phyloP scores from a whole-genome alignment of 1,139 yeast species.

The Saccharomycopsis hybrid region DNA sequence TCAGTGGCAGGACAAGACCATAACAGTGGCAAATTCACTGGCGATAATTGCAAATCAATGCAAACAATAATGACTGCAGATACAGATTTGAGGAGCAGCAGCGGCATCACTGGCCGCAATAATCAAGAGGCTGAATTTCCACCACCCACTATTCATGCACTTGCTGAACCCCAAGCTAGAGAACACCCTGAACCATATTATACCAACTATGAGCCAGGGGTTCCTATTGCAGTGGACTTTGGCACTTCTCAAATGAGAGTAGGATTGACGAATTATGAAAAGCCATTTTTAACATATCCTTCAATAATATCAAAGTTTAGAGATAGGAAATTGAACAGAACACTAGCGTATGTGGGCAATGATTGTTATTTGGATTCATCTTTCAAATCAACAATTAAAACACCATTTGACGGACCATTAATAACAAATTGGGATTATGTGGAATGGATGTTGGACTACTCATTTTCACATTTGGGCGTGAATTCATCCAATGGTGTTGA shows the following conservation, averaged over 20 bases:
- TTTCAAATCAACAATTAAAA: constrained; percentile 58
- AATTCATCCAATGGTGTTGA: constrained; percentile 48
- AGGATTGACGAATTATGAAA: constrained; percentile 51
- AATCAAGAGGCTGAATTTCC: constrained; percentile 25
- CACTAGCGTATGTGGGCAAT: constrained; percentile 73
- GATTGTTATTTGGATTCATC: constrained; percentile 71
- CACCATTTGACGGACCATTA: constrained; percentile 84
- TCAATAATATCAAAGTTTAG: constrained; percentile 66
- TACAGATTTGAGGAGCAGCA: too few relatives aligned
- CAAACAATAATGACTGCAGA: too few relatives aligned
- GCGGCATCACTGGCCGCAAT: too few relatives aligned
- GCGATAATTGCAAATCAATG: too few relatives aligned
- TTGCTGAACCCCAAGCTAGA: constrained; percentile 41
- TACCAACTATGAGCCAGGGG: constrained; percentile 42
- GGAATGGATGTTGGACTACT: constrained; percentile 76
- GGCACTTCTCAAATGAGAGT: constrained; percentile 68
- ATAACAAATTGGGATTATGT: constrained; percentile 90
- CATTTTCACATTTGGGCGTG: constrained; percentile 75
- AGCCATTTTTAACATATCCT: constrained; percentile 66
- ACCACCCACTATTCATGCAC: constrained; percentile 45
- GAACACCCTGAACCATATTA: constrained; percentile 45
- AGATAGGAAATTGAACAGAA: constrained; percentile 62
- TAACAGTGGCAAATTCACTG: too few relatives aligned
- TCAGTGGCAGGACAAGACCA: too few relatives aligned
- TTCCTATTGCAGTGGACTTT: constrained; percentile 78